Evolutionary conservation across 257 asterid genomes (phyloP), one percentile per base, ranked within the genome.

Genomic region (Salvia splendens): DNA sequence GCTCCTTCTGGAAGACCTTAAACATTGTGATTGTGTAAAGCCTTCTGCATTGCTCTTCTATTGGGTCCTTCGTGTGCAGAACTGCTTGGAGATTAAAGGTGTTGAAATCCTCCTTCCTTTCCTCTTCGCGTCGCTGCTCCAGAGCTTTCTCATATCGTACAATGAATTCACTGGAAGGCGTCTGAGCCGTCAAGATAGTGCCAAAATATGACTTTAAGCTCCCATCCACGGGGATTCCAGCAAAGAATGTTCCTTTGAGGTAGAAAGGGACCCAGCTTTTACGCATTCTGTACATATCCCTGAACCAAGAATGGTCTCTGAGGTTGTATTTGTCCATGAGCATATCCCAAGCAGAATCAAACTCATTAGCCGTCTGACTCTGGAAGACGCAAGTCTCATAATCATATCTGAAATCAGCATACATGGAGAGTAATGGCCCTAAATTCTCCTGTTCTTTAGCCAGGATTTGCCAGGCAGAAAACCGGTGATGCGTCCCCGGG

Each of bases 1-100:
- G 92, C 88, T 92, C 98, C 76, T 84, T 89, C 75, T 93, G 98
- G 75, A 93, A 90, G 40, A 81, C 87, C 76, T 93, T 90, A 78
- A 93, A 90, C 90, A 86, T 82, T 36, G 82, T 64, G 9, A 80
- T 63, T 1, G 98, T 88, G 87, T 90, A 93, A 1, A 93, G 92
- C 80, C 90, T 74, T 70, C 96, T 74, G 73, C 94, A 88, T 51
- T 93, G 98, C 53, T 90, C 98, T 81, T 93, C 98, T 5, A 93
- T 90, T 6, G 98, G 97, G 69, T 93, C 98, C 77, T 90, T 88
- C 2, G 97, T 88, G 81, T 90, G 97, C 67, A 89, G 58, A 71
- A 81, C 91, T 35, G 89, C 77, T 48, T 82, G 97, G 75, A 85
- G 52, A 61, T 88, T 93, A 41, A 82, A 86, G 0, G 98, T 89